Conservation (phyloP, 2,329 filamentous ascomycete genomes). For the Colletotrichum sidae region DNA sequence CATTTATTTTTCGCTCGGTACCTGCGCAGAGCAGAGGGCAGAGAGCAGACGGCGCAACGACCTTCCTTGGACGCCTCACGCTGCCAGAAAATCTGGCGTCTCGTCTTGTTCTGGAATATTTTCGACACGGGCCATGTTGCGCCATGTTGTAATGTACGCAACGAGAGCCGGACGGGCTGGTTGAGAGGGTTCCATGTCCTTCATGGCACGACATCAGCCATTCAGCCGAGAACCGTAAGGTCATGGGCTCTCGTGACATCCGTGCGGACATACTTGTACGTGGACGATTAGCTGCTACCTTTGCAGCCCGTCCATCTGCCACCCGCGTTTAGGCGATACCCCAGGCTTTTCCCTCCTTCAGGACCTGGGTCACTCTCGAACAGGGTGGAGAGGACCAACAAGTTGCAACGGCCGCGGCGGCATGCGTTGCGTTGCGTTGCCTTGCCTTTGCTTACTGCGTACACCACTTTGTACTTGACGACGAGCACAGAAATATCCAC, state of each 20-base stretch:
- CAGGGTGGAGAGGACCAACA: slow-evolving; percentile 39
- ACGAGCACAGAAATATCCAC: slow-evolving; percentile 29
- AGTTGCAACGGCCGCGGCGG: too few relatives aligned
- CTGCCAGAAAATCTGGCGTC: slow-evolving; percentile 26
- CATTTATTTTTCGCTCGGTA: slow-evolving; percentile 12
- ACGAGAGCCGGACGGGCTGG: slow-evolving; percentile 44
- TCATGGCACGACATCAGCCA: slow-evolving; percentile 59
- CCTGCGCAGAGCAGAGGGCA: too few relatives aligned
- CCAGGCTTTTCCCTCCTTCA: slow-evolving; percentile 23
- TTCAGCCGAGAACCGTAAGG: slow-evolving; percentile 60
- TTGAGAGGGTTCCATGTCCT: slow-evolving; percentile 46
- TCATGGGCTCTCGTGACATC: slow-evolving; percentile 50
- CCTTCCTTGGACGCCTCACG: not conserved
- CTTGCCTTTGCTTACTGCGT: not conserved
- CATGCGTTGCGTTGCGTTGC: too few relatives aligned
- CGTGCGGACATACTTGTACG: too few relatives aligned
- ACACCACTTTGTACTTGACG: not conserved
- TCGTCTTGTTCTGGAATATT: slow-evolving; percentile 38
- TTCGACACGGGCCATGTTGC: slow-evolving; percentile 42
- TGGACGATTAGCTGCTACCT: slow-evolving; percentile 39
- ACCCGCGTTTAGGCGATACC: slow-evolving; percentile 45
- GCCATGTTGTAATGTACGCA: slow-evolving; percentile 37
- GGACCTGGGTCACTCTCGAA: slow-evolving; percentile 5
- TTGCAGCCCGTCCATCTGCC: slow-evolving; percentile 44
- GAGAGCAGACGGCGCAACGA: too few relatives aligned